A percentile compares a stretch with the other conserved stretches of the same genome.
Evolutionary conservation across 208 protist species (phyloP).

Genomic region (Naegleria fowleri): DNA sequence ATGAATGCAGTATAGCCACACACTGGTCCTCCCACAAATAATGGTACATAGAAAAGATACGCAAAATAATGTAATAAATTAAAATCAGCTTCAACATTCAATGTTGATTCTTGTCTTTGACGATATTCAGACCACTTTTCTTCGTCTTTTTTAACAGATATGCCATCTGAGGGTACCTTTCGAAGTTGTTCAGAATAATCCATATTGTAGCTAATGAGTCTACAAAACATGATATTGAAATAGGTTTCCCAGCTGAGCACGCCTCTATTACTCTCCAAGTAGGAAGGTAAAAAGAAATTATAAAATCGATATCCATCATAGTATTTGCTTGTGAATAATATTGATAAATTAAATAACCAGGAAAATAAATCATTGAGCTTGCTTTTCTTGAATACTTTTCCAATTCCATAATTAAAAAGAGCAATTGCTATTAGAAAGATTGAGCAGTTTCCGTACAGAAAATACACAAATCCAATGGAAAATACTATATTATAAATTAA

Average conservation of each 20-base stretch:
- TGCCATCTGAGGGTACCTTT: not conserved
- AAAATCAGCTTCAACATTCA: slow-evolving; percentile 51
- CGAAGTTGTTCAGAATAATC: not conserved
- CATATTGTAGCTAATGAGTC: slow-evolving; percentile 40
- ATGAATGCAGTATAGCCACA: slow-evolving; percentile 75
- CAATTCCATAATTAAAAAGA: slow-evolving; percentile 17
- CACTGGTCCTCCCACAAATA: slow-evolving; percentile 80
- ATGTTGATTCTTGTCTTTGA: slow-evolving; percentile 17
- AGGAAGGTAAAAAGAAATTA: not conserved
- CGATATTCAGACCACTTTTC: slow-evolving; percentile 30
- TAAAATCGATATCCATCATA: not conserved
- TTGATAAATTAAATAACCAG: not conserved
- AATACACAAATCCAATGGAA: not conserved
- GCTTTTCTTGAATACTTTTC: not conserved
- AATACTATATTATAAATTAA: not conserved
- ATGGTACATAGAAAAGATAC: slow-evolving; percentile 73
- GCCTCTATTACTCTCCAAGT: not conserved
- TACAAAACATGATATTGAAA: slow-evolving; percentile 41
- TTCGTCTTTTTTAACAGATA: not conserved
- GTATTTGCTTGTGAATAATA: not conserved
- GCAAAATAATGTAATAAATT: slow-evolving; percentile 64
- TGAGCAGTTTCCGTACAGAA: not conserved
- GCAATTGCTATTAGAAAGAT: not conserved
- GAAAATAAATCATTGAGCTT: not conserved
- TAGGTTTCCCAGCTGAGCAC: slow-evolving; percentile 28